A percentile compares a stretch with the other conserved stretches of the same genome.
Conservation (phyloP, 345 rosid species). For the Hypericum androsaemum region DNA sequence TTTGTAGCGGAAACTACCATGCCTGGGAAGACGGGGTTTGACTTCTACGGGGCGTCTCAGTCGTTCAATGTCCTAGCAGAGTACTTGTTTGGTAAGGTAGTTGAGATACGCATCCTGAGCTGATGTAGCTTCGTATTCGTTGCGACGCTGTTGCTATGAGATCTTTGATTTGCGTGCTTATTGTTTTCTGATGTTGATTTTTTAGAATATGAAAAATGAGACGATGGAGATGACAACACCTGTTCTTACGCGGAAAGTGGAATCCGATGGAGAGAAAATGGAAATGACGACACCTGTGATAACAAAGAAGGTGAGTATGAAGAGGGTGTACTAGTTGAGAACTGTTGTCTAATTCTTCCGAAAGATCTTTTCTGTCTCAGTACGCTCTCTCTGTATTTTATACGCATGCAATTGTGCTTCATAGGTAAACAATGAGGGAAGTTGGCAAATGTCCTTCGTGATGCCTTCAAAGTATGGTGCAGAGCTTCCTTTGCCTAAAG, state of each 20-base stretch:
- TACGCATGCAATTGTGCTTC: conserved; percentile 3
- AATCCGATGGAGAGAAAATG: conserved; percentile 66
- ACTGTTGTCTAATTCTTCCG: background rate
- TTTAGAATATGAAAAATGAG: conserved; percentile 51
- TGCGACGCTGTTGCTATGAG: background rate
- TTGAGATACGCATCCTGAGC: background rate
- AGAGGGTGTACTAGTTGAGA: conserved; percentile 3
- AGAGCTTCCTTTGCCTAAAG: conserved; percentile 62
- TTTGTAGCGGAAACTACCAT: conserved; percentile 73
- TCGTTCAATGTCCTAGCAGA: conserved; percentile 81
- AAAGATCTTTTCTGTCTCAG: background rate
- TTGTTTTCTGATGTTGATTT: background rate
- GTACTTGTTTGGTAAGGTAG: conserved; percentile 95
- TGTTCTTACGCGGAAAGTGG: conserved; percentile 53
- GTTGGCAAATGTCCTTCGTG: conserved; percentile 90
- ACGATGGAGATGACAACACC: conserved; percentile 93
- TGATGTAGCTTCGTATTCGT: background rate
- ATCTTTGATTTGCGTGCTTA: conserved; percentile 11
- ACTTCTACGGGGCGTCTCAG: conserved; percentile 59
- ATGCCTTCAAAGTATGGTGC: conserved; percentile 83
- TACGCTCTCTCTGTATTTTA: background rate
- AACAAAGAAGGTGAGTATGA: conserved; percentile 49
- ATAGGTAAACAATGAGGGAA: conserved; percentile 48
- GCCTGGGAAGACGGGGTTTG: conserved; percentile 76
- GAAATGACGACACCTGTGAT: conserved; percentile 91